Base-by-base conservation (phyloP, 2,329 filamentous ascomycete species). In the Pseudodiploospora longispora region DNA sequence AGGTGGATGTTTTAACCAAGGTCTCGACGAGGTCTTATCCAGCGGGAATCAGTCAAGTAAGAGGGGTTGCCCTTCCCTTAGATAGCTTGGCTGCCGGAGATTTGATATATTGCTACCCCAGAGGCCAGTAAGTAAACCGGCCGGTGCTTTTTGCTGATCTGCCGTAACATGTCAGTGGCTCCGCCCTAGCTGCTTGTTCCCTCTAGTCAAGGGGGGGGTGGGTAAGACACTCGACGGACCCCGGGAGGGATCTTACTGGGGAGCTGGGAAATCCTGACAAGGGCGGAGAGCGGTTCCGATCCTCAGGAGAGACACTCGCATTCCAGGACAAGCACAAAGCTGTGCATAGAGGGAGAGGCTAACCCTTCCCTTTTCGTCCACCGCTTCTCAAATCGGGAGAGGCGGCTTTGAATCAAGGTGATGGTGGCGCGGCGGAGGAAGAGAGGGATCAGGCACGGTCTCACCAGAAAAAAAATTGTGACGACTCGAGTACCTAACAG, bases 11-110 rank as follows among this genome's bases (percentile, higher is more conserved):
- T 62, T 56, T 60, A 63, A 60, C 56, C 50, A 62, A 34, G 54
- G 58, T 64, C 60, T 66, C 53, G 60, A 59, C 53, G 59, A 61
- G 57, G 59, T 64, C 57, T 64, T 64, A 63, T 63, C 53, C 50
- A 47, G 50, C 51, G 53, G 52, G 52, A 52, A 55, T 59, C 52
- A 56, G 50, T 55, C 44, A 47, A 48, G 51, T 51, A 55, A 57
- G 55, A 61, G 54, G 54, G 49, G 54, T 54, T 55, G 50, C 54
- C 56, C 55, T 53, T 50, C 50, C 42, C 52, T 48, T 40, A 53
- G 45, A 50, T 44, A 52, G 47, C 51, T 58, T 59, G 54, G 47
- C 52, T 54, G 47, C 64, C 62, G 64, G 62, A 66, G 59, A 66
- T 66, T 67, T 63, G 63, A 59, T 63, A 55, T 52, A 52, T 53